Base-by-base conservation (phyloP, 192 early-diverging fungal species). In the Backusella liffmaniae region DNA sequence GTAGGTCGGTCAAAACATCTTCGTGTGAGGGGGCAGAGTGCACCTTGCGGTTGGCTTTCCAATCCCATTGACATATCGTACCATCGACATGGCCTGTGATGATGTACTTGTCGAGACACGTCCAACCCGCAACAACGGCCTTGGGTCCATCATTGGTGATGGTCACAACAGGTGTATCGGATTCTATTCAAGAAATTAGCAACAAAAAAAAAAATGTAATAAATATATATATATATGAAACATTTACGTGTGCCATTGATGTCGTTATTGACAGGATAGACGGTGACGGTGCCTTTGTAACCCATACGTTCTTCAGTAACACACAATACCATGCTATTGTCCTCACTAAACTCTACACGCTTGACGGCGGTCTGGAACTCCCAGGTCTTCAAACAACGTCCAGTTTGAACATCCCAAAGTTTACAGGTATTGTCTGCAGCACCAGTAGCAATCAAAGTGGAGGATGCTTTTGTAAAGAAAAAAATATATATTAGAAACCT, bases 251-350 rank as follows among this genome's bases (percentile, higher is more conserved):
- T 70, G 65, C 88, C 88, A 30, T 83, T 77, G 32, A 86, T 18
- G 69, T 86, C 84, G 70, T 85, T 84, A 70, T 93, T 91, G 76
- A 97, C 90, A 36, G 86, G 83, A 51, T 96, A 90, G 76, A 99
- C 90, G 72, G 94, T 90, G 67, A 98, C 90, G n/a, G 90, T 93
- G 37, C 90, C 92, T 36, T 89, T 89, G 83, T 92, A 90, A 70
- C 97, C 97, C 97, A 98, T 98, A 75, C 92, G 93, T 72, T 93
- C 91, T 83, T 99, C 98, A n/a, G 96, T 98, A 34, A 98, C 96
- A 79, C 94, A 89, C 70, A 98, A 84, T 23, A 94, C 91, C 84
- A 90, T 92, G 46, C 88, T 86, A 85, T 96, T 94, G 77, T 97
- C 98, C 79, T 94, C 90, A 46, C 93, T 94, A 74, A 97, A 99